Conservation (phyloP, 192 early-diverging fungal genomes). For the Rhizophagus clarus region DNA sequence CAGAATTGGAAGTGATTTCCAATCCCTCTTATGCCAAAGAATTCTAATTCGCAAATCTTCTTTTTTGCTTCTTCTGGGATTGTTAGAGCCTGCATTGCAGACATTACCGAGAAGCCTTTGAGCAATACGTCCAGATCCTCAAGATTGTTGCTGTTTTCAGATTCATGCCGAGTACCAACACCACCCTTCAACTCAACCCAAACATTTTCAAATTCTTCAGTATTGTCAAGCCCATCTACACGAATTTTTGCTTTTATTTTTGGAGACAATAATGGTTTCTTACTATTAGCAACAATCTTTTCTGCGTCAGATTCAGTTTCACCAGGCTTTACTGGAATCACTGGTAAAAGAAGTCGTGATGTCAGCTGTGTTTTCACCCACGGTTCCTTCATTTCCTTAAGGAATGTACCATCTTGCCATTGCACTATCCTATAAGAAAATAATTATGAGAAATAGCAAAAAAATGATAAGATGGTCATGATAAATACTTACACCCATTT, state of each 20-base stretch:
- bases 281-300: constrained; percentile 16
- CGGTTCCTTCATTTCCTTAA: constrained; percentile 15
- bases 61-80: constrained; percentile 27
- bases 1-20: constrained; percentile 25
- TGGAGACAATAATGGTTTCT: constrained; percentile 7
- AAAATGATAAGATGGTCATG: not conserved
- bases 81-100: constrained; percentile 22
- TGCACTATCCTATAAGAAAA: constrained; percentile 21
- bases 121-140: constrained; percentile 17
- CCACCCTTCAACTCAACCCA: constrained; percentile 24
- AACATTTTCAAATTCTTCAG: constrained; percentile 23
- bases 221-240: constrained; percentile 21
- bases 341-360: not conserved
- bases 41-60: constrained; percentile 15
- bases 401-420: constrained; percentile 25
- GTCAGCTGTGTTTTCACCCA: constrained; percentile 12
- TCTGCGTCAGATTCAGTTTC: constrained; percentile 20
- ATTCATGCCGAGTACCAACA: constrained; percentile 6
- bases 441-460: constrained; percentile 15
- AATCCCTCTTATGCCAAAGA: constrained; percentile 26
- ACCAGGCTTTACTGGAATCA: constrained; percentile 7
- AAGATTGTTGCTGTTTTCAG: constrained; percentile 24
- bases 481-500: constrained; percentile 27
- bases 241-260: constrained; percentile 21
- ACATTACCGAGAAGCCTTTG: constrained; percentile 21